These are phyloP conservation scores for Apocynum venetum DNA, from an alignment of 257 asterid species.

Conservation along the genomic window DNA sequence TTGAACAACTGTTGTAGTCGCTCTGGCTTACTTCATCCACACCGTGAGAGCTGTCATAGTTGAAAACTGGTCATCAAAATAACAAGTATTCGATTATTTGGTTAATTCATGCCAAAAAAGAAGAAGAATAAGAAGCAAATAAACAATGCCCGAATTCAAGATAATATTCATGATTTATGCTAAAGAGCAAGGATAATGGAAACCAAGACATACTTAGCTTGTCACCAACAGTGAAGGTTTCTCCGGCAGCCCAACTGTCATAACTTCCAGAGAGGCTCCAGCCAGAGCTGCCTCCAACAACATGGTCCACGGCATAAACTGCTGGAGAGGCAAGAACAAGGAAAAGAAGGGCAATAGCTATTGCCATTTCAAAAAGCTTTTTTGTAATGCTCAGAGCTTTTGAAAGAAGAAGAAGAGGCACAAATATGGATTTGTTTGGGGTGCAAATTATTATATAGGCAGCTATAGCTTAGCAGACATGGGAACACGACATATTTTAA, in stretches of 20 bases:
- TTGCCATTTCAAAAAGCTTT: slow-evolving; percentile 29
- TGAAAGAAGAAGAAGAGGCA: neutral
- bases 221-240: slow-evolving; percentile 43
- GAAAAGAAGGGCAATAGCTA: slow-evolving; percentile 21
- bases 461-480: neutral
- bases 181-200: too few species aligned
- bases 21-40: slow-evolving; percentile 41
- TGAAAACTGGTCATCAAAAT: slow-evolving; percentile 38
- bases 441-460: slow-evolving; percentile 7
- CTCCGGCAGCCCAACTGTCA: slow-evolving; percentile 38
- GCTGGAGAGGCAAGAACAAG: slow-evolving; percentile 41
- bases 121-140: too few species aligned
- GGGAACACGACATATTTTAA: neutral
- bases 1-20: slow-evolving; percentile 39
- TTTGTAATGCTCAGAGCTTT: neutral
- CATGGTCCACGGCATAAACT: slow-evolving; percentile 33
- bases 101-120: neutral
- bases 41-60: slow-evolving; percentile 37
- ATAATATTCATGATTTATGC: too few species aligned
- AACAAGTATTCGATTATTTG: neutral
- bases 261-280: slow-evolving; percentile 42
- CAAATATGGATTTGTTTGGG: neutral
- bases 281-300: slow-evolving; percentile 45
- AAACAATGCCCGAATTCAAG: too few species aligned
- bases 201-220: slow-evolving; percentile 37